phyloP scores from a whole-genome alignment of 1,284 basidiomycete species.

The Leccinum pachyderme region DNA sequence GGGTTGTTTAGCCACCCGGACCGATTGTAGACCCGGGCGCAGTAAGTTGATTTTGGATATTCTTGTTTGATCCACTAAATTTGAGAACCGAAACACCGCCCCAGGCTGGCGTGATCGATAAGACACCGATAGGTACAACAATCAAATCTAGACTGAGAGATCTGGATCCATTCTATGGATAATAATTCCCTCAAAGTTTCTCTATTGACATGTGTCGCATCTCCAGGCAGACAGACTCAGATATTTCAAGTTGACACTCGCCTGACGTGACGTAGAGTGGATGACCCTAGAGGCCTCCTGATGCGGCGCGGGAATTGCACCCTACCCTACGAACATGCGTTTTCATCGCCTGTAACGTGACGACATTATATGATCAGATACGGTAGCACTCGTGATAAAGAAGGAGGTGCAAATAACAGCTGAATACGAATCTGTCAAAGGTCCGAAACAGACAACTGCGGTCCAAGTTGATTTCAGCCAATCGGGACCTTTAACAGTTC shows the following conservation, averaged over 20 bases:
- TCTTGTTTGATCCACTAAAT: neutral
- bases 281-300: neutral
- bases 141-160: conserved; percentile 2
- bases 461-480: conserved; percentile 1
- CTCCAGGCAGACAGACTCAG: neutral
- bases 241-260: neutral
- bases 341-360: neutral
- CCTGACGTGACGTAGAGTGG: neutral
- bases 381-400: neutral
- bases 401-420: neutral
- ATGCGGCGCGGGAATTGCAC: neutral
- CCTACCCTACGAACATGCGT: neutral
- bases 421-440: conserved; percentile 11
- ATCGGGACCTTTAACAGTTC: conserved; percentile 3
- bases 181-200: neutral
- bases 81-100: neutral
- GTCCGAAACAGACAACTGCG: conserved; percentile 3
- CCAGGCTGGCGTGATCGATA: neutral
- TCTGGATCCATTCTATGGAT: conserved; percentile 4
- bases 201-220: neutral
- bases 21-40: neutral
- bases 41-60: neutral
- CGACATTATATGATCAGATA: conserved; percentile 3
- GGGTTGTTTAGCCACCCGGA: neutral
- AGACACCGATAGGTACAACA: neutral